Evolutionary conservation across 2,329 filamentous ascomycete species (phyloP).

Genomic region (Westerdykella sp.): DNA sequence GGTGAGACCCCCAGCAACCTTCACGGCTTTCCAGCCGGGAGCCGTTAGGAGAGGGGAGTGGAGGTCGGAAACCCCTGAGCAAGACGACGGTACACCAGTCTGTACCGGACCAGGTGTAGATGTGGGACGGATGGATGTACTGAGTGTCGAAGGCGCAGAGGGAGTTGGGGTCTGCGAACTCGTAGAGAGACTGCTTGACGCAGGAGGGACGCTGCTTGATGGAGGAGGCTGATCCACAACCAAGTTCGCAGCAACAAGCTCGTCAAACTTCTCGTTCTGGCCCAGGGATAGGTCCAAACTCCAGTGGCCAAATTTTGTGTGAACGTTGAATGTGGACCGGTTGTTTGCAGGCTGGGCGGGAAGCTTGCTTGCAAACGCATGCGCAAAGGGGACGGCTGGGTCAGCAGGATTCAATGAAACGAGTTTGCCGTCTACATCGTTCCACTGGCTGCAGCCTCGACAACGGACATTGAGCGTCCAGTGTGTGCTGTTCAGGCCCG

Average conservation of each 20-base stretch:
- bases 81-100: slow-evolving; percentile 16
- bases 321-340: slow-evolving; percentile 26
- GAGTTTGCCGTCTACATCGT: slow-evolving; percentile 20
- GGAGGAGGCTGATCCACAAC: slow-evolving; percentile 11
- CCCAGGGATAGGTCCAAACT: slow-evolving; percentile 18
- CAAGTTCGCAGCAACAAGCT: slow-evolving; percentile 20
- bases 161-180: slow-evolving; percentile 8
- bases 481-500: slow-evolving; percentile 27
- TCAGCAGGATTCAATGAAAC: slow-evolving; percentile 14
- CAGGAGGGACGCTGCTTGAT: not conserved
- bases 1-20: slow-evolving; percentile 36
- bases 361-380: slow-evolving; percentile 14
- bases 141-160: slow-evolving; percentile 11
- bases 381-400: slow-evolving; percentile 19
- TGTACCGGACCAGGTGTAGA: slow-evolving; percentile 10
- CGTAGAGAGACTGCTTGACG: slow-evolving; percentile 4
- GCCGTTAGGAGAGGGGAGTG: slow-evolving; percentile 15
- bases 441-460: slow-evolving; percentile 26
- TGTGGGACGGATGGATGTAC: slow-evolving; percentile 8
- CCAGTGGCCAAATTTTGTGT: slow-evolving; percentile 24
- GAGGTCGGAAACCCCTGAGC: slow-evolving; percentile 14
- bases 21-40: slow-evolving; percentile 26
- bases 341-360: slow-evolving; percentile 26
- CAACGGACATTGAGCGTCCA: slow-evolving; percentile 29
- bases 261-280: slow-evolving; percentile 21